These are phyloP conservation scores for Golubevia pallescens DNA, from an alignment of 1,284 basidiomycete genomes.

Conservation along the genomic window DNA sequence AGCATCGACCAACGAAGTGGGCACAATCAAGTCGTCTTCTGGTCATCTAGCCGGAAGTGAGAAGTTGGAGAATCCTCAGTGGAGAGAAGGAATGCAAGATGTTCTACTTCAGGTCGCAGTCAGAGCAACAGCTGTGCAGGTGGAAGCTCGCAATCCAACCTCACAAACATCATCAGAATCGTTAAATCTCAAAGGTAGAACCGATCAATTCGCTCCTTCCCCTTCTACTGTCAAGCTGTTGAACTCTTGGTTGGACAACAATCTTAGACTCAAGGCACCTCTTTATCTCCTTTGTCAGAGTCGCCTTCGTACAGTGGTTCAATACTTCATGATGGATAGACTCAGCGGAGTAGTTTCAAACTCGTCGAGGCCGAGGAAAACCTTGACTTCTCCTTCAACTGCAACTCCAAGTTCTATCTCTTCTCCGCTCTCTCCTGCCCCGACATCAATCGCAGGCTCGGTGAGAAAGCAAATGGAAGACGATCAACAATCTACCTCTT, in stretches of 20 bases:
- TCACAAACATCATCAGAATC: slow-evolving; percentile 2
- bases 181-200: slow-evolving; percentile 5
- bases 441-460: no score
- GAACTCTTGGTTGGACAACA: slow-evolving; percentile 44
- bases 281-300: slow-evolving; percentile 43
- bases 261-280: slow-evolving; percentile 25
- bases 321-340: slow-evolving; percentile 25
- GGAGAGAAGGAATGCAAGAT: slow-evolving; percentile 70
- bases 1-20: no score
- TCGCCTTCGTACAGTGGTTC: slow-evolving; percentile 28
- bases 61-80: slow-evolving; percentile 67
- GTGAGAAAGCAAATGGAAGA: no score
- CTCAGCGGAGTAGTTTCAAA: slow-evolving; percentile 4
- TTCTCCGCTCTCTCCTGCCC: no score
- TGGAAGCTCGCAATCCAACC: slow-evolving; percentile 15
- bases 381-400: slow-evolving; percentile 2
- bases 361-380: no score
- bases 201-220: slow-evolving; percentile 15
- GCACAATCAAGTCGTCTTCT: neutral
- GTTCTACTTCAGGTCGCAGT: slow-evolving; percentile 74
- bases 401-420: no score
- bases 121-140: slow-evolving; percentile 66
- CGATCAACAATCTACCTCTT: no score
- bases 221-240: slow-evolving; percentile 29
- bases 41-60: slow-evolving; percentile 35